Conservation (phyloP, 768 basidiomycete genomes). For the Russula sp. region DNA sequence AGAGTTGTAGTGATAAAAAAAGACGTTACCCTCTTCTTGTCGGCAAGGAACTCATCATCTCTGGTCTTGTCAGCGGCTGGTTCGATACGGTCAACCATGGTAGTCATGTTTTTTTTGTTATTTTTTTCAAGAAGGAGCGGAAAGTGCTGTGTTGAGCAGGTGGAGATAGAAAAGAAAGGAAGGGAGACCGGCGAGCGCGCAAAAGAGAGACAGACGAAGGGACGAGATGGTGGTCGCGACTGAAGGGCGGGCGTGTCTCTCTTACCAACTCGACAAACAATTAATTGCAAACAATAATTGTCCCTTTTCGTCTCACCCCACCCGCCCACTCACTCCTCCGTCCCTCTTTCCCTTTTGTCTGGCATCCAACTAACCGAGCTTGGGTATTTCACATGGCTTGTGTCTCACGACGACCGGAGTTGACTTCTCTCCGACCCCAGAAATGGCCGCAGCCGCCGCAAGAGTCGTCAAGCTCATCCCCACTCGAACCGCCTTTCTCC, state of each 20-base stretch:
- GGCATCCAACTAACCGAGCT: too few relatives aligned
- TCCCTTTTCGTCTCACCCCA: too few relatives aligned
- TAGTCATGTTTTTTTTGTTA: constrained; percentile 25
- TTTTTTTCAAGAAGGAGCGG: constrained; percentile 29
- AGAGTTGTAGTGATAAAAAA: constrained; percentile 10
- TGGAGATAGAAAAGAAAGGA: constrained; percentile 29
- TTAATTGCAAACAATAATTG: too few relatives aligned
- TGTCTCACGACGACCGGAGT: too few relatives aligned
- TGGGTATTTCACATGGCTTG: too few relatives aligned
- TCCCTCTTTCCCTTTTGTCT: too few relatives aligned
- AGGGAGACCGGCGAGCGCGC: constrained; percentile 29
- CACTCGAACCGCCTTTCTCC: constrained; percentile 49
- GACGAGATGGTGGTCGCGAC: constrained; percentile 27
- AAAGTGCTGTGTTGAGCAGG: constrained; percentile 31
- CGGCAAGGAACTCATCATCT: constrained; percentile 32
- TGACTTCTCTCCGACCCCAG: background rate
- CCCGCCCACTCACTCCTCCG: too few relatives aligned
- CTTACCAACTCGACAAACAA: too few relatives aligned
- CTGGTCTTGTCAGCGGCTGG: constrained; percentile 24
- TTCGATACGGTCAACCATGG: constrained; percentile 35
- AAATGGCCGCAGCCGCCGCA: constrained; percentile 1
- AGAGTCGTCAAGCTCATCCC: constrained; percentile 34
- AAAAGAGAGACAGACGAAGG: constrained; percentile 11
- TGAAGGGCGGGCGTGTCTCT: constrained; percentile 8
- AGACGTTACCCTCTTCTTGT: constrained; percentile 36